Evolutionary conservation across 371 early-diverging fungal species (phyloP), one percentile per base, ranked within the genome.

Genomic region (Cokeromyces recurvatus): DNA sequence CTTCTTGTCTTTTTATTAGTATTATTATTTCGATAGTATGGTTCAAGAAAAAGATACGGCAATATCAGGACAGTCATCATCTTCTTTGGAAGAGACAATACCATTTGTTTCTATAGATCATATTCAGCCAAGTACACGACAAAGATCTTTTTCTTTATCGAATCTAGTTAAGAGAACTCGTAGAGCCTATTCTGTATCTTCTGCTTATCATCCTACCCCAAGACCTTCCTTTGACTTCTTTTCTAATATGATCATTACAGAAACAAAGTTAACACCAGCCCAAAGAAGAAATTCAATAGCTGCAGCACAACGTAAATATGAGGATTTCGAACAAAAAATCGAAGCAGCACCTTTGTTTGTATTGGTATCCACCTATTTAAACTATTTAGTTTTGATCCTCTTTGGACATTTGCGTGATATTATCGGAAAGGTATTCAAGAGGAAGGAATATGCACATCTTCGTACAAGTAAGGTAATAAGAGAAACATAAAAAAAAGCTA

Each of bases 301-400:
- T 1, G 74, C 74, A 4, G 57, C 67, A n/a, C 62, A 62, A 15
- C 53, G 70, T 34, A 50, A 54, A 40, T 67, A 68, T 23, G 71
- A 70, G n/a, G 73, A 72, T 36, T 57, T 62, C 15, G 67, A 67
- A 24, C 64, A 66, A 45, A 57, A 60, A 29, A 60, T 70, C 17
- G 89, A 79, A 51, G 77, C 73, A 49, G 59, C 70, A 53, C 94
- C 82, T 16, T 76, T 77, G 38, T 80, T 75, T 62, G 83, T 79
- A 52, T 73, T 97, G 31, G 83, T 97, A 23, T 91, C 94, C 12
- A 98, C 99, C 29, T 99, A 98, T 75, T 71, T 99, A 23, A 89
- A 90, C 43, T 99, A 91, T 77, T 84, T 95, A 53, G 79, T 98
- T 57, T 82, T 99, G 51, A 93, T 97, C 29, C 71, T 92, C 39